Evolutionary conservation across 257 asterid genomes (phyloP).

Genomic region (Solanum stenotomum): DNA sequence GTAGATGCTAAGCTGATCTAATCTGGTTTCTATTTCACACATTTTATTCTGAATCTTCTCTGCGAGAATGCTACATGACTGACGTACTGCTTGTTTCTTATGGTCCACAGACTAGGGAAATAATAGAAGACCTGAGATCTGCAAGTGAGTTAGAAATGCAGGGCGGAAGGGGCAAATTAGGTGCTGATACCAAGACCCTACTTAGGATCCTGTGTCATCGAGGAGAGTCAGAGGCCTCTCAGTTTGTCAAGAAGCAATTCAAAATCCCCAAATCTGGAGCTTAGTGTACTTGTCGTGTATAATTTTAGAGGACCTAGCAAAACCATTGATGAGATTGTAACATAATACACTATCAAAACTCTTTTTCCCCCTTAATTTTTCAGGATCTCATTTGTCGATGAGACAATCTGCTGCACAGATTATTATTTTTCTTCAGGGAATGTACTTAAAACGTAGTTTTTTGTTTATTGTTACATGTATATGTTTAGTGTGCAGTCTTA

Average conservation of each 20-base stretch:
- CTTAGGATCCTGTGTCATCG: constrained; percentile 79
- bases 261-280: constrained; percentile 71
- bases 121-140: constrained; percentile 79
- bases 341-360: neutral
- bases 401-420: neutral
- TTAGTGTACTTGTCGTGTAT: constrained; percentile 8
- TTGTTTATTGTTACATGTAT: neutral
- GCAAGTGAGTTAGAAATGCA: constrained; percentile 70
- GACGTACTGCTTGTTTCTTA: neutral
- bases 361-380: neutral
- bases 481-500: neutral
- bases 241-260: constrained; percentile 91
- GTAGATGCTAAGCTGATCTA: neutral
- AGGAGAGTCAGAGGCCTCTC: constrained; percentile 87
- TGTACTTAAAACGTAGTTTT: neutral
- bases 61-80: neutral
- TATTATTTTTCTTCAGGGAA: neutral
- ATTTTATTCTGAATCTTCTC: neutral
- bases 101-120: constrained; percentile 64
- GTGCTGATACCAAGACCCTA: constrained; percentile 76
- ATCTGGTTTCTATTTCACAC: neutral
- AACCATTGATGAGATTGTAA: neutral
- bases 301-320: neutral
- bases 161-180: constrained; percentile 72
- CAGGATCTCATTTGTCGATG: neutral